These are phyloP conservation scores for sweet orange (Citrus sinensis) DNA, from an alignment of 345 rosid genomes.

Conservation along the genomic window DVS_A1.0 CM039168.1:1584001-1584500, in stretches of 20 bases:
- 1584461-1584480: no score
- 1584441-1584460: no score
- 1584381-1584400: background rate
- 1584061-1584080: conserved; percentile 25
- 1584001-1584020: conserved; percentile 51
- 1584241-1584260: conserved; percentile 47
- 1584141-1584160: no score
- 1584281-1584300: conserved; percentile 30
- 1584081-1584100: conserved; percentile 40
- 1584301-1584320: conserved; percentile 23
- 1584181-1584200: background rate
- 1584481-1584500: no score
- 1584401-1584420: no score
- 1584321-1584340: conserved; percentile 34
- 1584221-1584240: conserved; percentile 56
- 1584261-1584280: conserved; percentile 34
- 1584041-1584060: conserved; percentile 27
- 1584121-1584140: no score
- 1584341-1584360: conserved; percentile 36
- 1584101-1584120: conserved; percentile 4
- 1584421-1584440: no score
- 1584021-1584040: conserved; percentile 38
- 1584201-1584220: conserved; percentile 33
- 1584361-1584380: conserved; percentile 22
- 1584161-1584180: no score